Evolutionary conservation across 495 filamentous ascomycete species (phyloP).

Genomic region (Penicillium samsonianum): DNA sequence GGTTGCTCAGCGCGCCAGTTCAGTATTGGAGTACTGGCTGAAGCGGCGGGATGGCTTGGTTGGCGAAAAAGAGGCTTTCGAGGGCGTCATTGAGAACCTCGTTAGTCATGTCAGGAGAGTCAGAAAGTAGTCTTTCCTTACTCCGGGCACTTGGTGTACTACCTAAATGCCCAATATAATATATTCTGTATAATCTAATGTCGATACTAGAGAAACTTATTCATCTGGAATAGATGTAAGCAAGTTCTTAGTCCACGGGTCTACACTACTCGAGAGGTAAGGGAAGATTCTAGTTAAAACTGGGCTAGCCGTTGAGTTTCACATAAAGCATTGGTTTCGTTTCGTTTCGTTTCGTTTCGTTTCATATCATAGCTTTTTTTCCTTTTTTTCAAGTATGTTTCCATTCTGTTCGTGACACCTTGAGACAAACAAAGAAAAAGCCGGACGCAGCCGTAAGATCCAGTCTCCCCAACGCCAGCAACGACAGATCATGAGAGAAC

Average conservation of each 20-base stretch:
- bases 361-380: too few species aligned
- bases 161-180: conserved; percentile 15
- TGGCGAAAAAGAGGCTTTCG: conserved; percentile 92
- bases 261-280: background rate
- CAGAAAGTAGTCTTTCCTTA: conserved; percentile 56
- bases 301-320: background rate
- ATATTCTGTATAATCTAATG: conserved; percentile 32
- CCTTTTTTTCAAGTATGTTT: background rate
- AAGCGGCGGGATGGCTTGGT: conserved; percentile 79
- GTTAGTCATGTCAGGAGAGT: conserved; percentile 92
- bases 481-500: conserved; percentile 3
- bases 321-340: background rate
- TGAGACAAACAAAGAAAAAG: background rate
- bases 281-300: background rate
- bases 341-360: too few species aligned
- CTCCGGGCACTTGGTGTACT: conserved; percentile 8
- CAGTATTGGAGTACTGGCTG: conserved; percentile 87
- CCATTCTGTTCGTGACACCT: background rate
- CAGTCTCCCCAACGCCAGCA: conserved; percentile 2
- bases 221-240: background rate
- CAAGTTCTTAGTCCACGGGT: background rate
- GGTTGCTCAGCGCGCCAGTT: conserved; percentile 65
- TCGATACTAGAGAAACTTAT: conserved; percentile 13
- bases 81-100: conserved; percentile 96
- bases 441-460: background rate